A percentile compares a stretch with the other conserved stretches of the same genome.
These are phyloP conservation scores for Trichoderma citrinoviride DNA, from an alignment of 2,329 filamentous ascomycete species.

Conservation along the genomic window DNA sequence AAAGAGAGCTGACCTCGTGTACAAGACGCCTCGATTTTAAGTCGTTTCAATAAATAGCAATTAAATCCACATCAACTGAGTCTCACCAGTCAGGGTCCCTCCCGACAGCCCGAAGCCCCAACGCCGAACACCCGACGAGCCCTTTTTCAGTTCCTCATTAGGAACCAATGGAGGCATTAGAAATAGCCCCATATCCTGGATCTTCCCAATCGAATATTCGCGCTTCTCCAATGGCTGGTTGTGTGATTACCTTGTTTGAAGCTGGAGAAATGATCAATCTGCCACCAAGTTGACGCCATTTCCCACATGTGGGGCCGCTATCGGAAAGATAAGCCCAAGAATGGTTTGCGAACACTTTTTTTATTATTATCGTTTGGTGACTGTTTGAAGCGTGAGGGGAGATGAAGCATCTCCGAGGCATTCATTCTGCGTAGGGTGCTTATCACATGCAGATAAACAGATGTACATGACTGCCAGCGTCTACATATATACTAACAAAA, in stretches of 20 bases:
- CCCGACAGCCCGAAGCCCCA: slow-evolving; percentile 48
- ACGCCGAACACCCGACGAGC: slow-evolving; percentile 45
- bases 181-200: too few relatives aligned
- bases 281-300: slow-evolving; percentile 21
- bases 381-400: background rate
- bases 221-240: background rate
- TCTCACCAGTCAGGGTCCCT: background rate
- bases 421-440: background rate
- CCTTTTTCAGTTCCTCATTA: slow-evolving; percentile 20
- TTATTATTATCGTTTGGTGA: too few relatives aligned
- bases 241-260: background rate
- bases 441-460: background rate
- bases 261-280: slow-evolving; percentile 15
- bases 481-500: background rate
- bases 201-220: background rate
- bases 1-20: background rate
- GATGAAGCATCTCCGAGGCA: background rate
- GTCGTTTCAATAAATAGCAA: background rate
- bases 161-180: too few relatives aligned
- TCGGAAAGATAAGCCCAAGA: background rate
- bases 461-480: background rate
- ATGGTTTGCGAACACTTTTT: background rate
- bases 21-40: too few relatives aligned
- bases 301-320: slow-evolving; percentile 10
- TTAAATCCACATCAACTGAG: background rate